These are phyloP conservation scores for Anthostomella pinea DNA, from an alignment of 2,329 filamentous ascomycete species.

Conservation along the genomic window DNA sequence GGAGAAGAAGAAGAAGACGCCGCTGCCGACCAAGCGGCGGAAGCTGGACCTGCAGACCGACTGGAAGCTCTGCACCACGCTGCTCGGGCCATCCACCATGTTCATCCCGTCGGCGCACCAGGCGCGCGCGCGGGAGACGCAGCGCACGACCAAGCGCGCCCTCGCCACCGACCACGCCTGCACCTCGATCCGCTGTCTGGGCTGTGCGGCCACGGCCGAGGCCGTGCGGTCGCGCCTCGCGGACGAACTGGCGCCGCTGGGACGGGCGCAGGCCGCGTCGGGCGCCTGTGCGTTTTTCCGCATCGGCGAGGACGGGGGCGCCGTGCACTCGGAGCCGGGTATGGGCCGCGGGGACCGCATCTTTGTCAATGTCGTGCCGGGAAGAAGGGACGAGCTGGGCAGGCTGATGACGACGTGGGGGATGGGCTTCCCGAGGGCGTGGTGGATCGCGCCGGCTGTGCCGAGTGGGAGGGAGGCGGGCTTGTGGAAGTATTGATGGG, in stretches of 20 bases:
- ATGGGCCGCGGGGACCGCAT: slow-evolving; percentile 32
- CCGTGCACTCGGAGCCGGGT: slow-evolving; percentile 41
- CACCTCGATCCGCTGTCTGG: slow-evolving; percentile 40
- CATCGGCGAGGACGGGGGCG: slow-evolving; percentile 39
- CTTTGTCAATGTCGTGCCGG: slow-evolving; percentile 39
- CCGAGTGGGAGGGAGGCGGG: slow-evolving; percentile 3
- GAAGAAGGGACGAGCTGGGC: slow-evolving; percentile 33
- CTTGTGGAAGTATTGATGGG: neutral
- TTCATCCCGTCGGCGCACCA: slow-evolving; percentile 38
- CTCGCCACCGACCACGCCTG: slow-evolving; percentile 37
- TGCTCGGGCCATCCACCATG: slow-evolving; percentile 45
- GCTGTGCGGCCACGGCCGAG: slow-evolving; percentile 41
- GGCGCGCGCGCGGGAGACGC: slow-evolving; percentile 30
- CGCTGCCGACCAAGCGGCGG: no score
- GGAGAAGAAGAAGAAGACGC: slow-evolving; percentile 1
- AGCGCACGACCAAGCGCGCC: slow-evolving; percentile 27
- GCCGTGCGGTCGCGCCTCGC: slow-evolving; percentile 36
- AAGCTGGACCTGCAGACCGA: slow-evolving; percentile 32
- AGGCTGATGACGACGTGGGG: slow-evolving; percentile 34
- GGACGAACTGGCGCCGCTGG: slow-evolving; percentile 23
- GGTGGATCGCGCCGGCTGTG: slow-evolving; percentile 15
- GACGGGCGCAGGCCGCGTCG: slow-evolving; percentile 14
- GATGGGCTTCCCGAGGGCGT: slow-evolving; percentile 34
- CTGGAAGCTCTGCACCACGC: slow-evolving; percentile 48
- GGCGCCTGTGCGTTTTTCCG: slow-evolving; percentile 41